Evolutionary conservation across 2,329 filamentous ascomycete species (phyloP), one percentile per base, ranked within the genome.

Genomic region (Didymella keratinophila): DNA sequence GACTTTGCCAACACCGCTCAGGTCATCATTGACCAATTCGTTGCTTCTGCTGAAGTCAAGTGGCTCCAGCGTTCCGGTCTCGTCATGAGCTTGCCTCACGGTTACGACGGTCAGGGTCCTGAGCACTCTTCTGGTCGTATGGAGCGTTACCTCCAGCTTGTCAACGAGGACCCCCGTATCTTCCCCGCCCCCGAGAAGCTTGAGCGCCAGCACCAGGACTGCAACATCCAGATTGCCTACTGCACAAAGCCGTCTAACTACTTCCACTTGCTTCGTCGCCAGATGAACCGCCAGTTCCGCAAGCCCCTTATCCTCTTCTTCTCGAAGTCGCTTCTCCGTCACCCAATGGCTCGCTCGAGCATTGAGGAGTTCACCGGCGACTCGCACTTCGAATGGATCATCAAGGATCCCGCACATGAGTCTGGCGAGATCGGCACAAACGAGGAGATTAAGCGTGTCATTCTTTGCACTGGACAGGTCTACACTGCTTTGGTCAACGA

Each of bases 1-100:
- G 95, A 99, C 80, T 99, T 99, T 73, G 95, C 95, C 84, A 99
- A 99, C 86, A 99, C 97, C 75, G 94, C 95, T 42, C 95, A 99
- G 81, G 96, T 93, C 78, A 96, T 99, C 79, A 96, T 99, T 74
- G 95, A 99, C 78, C 95, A 99, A 81, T 99, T 99, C 81, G 89
- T 99, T 71, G 94, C 95, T 49, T 97, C 95, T 62, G 95, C 95
- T 76, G 95, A 99, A 82, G 89, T 91, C 66, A 99, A 99, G 83
- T 99, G 95, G 95, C 90, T 98, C 81, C 95, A 99, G 83, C 90
- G 95, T 79, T 97, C 93, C 53, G 95, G 95, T 73, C 87, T 99
- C 49, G 92, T 99, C 70, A 90, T 98, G 86, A 97, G 93, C 62
- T 86, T 99, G 56, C 95, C 95, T 53, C 95, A 99, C 81, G 95